Evolutionary conservation across 768 basidiomycete genomes (phyloP), one percentile per base, ranked within the genome.

Genomic region (Crucibulum laeve): DNA sequence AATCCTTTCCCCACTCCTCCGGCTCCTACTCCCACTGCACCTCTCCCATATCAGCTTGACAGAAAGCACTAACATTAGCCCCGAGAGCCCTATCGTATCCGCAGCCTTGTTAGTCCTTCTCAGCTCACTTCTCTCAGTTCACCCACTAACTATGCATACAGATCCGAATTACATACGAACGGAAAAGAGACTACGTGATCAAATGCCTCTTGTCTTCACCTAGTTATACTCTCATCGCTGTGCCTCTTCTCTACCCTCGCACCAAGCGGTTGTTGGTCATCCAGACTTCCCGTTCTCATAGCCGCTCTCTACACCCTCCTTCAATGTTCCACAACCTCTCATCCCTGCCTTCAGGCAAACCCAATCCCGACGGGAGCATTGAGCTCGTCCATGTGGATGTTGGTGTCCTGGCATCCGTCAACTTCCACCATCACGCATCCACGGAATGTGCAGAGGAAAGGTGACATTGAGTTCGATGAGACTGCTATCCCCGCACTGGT

Each of bases 161-260:
- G 87, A 89, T 91, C 41, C 84, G 91, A 13, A 90, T 94, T 38
- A 86, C 86, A 1, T 94, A 91, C 55, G 90, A 83, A 65, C 96
- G 89, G 93, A 96, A 90, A 1, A 94, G 96, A 58, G 94, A 96
- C 67, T 93, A 91, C 52, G 87, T 96, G 15, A 92, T 96, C 72
- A 96, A 96, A 62, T 97, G 96, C 60, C 68, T 90, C 7, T 96
- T 92, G 94, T 91, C 88, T 7, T 92, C 93, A 1, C 84, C 82
- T 3, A 95, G 95, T 0, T 98, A 97, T 61, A 76, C 75, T 3
- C 74, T 97, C 17, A 97, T 98, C 56, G 89, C 92, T 5, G 84
- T 97, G 1, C 95, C 94, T 0, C 74, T 95, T 15, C 68, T 95
- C 28, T 81, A 88, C 54, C 87, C 84, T 0, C 71, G 82, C 14